Evolutionary conservation across 1,139 yeast species (phyloP).

Genomic region (Magnusiomyces ingens): DNA sequence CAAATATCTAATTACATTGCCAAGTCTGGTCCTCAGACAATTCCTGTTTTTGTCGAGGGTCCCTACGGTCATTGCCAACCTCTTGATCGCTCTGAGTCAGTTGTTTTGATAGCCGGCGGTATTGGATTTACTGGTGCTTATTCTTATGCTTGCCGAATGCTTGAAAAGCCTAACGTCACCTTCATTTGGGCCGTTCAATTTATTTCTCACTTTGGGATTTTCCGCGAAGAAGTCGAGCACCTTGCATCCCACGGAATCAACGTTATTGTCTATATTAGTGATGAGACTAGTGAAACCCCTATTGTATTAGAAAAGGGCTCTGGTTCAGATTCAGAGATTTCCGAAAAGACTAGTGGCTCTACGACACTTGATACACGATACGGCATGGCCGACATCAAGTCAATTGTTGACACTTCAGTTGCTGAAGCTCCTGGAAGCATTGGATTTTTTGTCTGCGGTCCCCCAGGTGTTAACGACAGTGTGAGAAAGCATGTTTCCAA

Average conservation of each 20-base stretch:
- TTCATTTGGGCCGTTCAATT: constrained; percentile 50
- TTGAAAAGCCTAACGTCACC: constrained; percentile 35
- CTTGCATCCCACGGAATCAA: constrained; percentile 31
- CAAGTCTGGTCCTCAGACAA: constrained; percentile 14
- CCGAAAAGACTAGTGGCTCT: not conserved
- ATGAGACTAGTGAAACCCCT: not conserved
- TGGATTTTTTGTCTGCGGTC: constrained; percentile 35
- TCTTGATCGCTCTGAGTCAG: constrained; percentile 43
- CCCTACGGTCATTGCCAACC: constrained; percentile 50
- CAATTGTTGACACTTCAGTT: constrained; percentile 4
- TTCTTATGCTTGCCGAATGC: constrained; percentile 26
- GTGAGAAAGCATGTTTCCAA: constrained; percentile 29
- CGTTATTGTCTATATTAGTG: constrained; percentile 32
- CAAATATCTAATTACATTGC: constrained; percentile 20
- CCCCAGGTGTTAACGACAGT: constrained; percentile 34
- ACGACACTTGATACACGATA: not conserved
- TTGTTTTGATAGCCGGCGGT: constrained; percentile 53
- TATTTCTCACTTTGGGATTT: constrained; percentile 43
- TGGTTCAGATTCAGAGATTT: not conserved
- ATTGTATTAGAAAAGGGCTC: too few relatives aligned
- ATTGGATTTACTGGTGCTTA: constrained; percentile 56
- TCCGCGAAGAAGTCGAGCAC: constrained; percentile 41
- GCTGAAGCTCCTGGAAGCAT: constrained; percentile 30
- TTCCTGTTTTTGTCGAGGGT: constrained; percentile 45
- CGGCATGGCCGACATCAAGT: constrained; percentile 8